Evolutionary conservation across 176 grass and related monocot genomes (phyloP), one percentile per base, ranked within the genome.

Genomic region (Lolium rigidum): DNA sequence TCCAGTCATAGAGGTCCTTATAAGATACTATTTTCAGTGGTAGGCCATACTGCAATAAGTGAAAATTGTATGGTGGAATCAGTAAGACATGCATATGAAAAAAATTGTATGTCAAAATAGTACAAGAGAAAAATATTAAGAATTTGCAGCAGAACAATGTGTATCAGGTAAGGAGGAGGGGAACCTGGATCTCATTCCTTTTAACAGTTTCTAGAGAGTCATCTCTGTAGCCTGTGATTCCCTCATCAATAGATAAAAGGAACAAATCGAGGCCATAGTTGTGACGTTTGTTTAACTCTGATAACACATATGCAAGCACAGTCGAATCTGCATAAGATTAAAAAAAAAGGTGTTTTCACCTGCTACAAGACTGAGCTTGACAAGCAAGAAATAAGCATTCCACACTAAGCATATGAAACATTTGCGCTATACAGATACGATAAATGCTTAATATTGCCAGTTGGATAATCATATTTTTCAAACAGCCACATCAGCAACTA

Each of bases 161-260:
- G 7, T 75, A 16, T 82, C 17, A 1, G 37, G 28, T 24, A 50
- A 48, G 39, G 39, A 48, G 39, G 39, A 7, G 9, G 66, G 21
- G 39, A 49, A 98, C 96, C 97, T 96, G 93, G 77, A 99, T 77
- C 92, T 99, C 97, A 81, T 99, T 99, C 85, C 97, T 95, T 92
- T 94, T 96, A 61, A 99, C 92, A 90, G 97, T 98, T 96, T 99
- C 92, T 69, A 96, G 88, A 4, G 97, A 99, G 77, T 99, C 97
- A 2, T 99, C 97, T 85, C 97, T 92, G 76, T 96, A 99, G 82
- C 97, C 97, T 10, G 92, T 99, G 65, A 99, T 96, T 70, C 97
- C 97, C 89, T 99, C 97, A 75, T 99, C 94, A 38, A 99, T 85
- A 20, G 97, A 99, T 84, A 96, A 75, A 79, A 99, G 97, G 85